Conservation (phyloP, 1,139 yeast genomes). For the Geotrichum citri-aurantii region DNA sequence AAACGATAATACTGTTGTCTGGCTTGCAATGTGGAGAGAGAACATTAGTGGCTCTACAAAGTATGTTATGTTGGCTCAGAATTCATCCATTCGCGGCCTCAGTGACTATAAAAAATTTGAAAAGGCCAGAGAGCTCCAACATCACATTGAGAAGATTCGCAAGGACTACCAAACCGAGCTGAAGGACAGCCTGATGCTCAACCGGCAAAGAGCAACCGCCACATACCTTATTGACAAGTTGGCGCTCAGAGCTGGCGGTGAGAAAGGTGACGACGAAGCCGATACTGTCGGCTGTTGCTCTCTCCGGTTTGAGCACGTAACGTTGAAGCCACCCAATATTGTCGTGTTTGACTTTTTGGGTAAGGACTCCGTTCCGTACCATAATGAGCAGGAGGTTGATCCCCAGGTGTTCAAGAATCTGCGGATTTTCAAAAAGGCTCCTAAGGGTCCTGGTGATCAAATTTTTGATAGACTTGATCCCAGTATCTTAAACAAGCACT, state of each 20-base stretch:
- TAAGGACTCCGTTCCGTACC: slow-evolving; percentile 88
- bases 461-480: slow-evolving; percentile 89
- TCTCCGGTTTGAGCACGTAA: slow-evolving; percentile 79
- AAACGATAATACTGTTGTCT: slow-evolving; percentile 85
- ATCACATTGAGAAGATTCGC: slow-evolving; percentile 68
- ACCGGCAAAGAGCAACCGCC: slow-evolving; percentile 91
- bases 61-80: slow-evolving; percentile 88
- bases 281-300: slow-evolving; percentile 99
- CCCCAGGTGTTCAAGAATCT: slow-evolving; percentile 84
- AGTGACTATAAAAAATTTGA: slow-evolving; percentile 90
- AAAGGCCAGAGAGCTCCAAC: slow-evolving; percentile 78
- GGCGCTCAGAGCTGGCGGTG: slow-evolving; percentile 98
- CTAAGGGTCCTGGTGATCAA: slow-evolving; percentile 88
- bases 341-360: slow-evolving; percentile 94
- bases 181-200: slow-evolving; percentile 72
- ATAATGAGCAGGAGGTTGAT: slow-evolving; percentile 89
- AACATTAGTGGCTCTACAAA: slow-evolving; percentile 78
- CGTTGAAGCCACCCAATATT: slow-evolving; percentile 75
- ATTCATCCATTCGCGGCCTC: slow-evolving; percentile 84
- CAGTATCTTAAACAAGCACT: slow-evolving; percentile 70
- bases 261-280: slow-evolving; percentile 94
- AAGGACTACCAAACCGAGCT: slow-evolving; percentile 65
- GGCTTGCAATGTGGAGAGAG: slow-evolving; percentile 98
- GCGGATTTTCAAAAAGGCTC: slow-evolving; percentile 77
- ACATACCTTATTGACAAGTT: slow-evolving; percentile 89